Evolutionary conservation across 2,329 filamentous ascomycete species (phyloP), one percentile per base, ranked within the genome.

Genomic region (Clarireedia hainanense): DNA sequence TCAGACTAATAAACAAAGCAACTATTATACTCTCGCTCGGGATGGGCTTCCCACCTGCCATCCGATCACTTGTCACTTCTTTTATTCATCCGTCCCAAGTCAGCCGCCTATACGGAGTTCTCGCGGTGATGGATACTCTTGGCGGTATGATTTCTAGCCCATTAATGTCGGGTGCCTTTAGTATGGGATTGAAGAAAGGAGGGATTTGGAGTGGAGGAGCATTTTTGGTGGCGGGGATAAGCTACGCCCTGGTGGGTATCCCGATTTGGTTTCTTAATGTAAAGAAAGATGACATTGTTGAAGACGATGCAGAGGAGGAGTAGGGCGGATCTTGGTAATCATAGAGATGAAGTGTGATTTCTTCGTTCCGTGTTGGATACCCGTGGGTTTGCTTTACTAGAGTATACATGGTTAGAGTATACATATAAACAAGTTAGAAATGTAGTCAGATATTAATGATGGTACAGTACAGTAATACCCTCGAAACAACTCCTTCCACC

Each of bases 61-160:
- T 76, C 17, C 73, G 80, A 36, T 76, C 75, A 3, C 66, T 83
- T 6, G 65, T 81, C n/a, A 80, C 76, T 46, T 72, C 73, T 9
- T 64, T 82, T 10, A 76, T 83, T 12, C 77, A 80, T 60, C 72
- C 75, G 23, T 74, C 79, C 57, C 75, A 80, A 4, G 71, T 81
- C 12, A 80, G 77, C 23, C 75, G 75, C 0, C 68, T 81, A 24
- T 83, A 81, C 63, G 77, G 76, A 4, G 69, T 78, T 4, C 70
- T 83, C 9, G 72, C 74, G 2, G 70, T 80, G 24, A 64, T 78
- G 34, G 78, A 83, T 58, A 75, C 73, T 7, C 42, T 75, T 10
- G 76, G 79, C n/a, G 61, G 73, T 2, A 73, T 80, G 57, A 49
- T 76, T 5, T 73, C 73, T 0, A 71, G 73, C 1, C 79, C 79